These are phyloP conservation scores for Eimeria tenella DNA, from an alignment of 169 alveolate genomes.

Conservation along the genomic window DNA sequence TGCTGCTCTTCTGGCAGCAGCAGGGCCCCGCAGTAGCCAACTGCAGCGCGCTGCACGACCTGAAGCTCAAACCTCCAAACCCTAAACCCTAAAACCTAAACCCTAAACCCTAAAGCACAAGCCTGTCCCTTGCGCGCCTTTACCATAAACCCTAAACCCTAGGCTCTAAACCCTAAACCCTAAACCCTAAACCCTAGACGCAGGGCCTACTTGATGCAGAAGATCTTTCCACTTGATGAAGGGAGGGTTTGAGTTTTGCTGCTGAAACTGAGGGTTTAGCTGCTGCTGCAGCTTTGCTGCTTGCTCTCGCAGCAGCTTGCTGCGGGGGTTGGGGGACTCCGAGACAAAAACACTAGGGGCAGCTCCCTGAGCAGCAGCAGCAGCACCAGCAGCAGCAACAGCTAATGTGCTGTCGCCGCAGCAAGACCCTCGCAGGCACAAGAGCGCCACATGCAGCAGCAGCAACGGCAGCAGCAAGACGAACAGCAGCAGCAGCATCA, in stretches of 20 bases:
- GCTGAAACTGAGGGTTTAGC: not conserved
- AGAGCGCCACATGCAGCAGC: conserved; percentile 38
- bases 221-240: not conserved
- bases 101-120: not conserved
- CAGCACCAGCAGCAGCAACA: conserved; percentile 1
- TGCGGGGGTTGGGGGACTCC: not conserved
- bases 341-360: not conserved
- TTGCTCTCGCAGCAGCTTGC: not conserved
- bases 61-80: not conserved
- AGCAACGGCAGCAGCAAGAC: not conserved
- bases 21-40: not conserved
- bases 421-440: conserved; percentile 69
- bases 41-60: conserved; percentile 32
- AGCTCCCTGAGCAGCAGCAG: conserved; percentile 8
- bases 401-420: not conserved
- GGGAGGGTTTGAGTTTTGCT: not conserved
- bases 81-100: not conserved
- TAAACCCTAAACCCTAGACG: not conserved
- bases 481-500: not conserved
- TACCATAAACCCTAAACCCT: not conserved
- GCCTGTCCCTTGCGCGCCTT: not conserved
- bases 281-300: not conserved
- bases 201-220: not conserved
- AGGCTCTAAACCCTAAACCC: conserved; percentile 15
- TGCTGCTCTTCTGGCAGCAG: conserved; percentile 29